These are phyloP conservation scores for Jaminaea rosea DNA, from an alignment of 1,284 basidiomycete species.

Conservation along the genomic window DNA sequence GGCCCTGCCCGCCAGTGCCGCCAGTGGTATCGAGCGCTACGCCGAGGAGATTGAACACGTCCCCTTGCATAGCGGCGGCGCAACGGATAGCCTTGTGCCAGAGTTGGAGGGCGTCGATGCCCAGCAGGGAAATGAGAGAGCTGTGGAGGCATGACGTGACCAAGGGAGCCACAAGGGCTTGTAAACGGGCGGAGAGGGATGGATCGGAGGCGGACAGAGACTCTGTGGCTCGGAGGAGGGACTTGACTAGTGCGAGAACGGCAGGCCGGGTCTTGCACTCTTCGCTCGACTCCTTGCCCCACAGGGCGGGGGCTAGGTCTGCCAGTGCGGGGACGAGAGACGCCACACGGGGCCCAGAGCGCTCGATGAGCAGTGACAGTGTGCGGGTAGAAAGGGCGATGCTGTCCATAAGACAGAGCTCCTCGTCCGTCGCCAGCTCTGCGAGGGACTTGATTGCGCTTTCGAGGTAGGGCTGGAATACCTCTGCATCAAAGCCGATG, in stretches of 20 bases:
- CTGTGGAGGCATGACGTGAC: slow-evolving; percentile 31
- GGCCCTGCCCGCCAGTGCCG: background rate
- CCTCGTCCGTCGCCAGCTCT: slow-evolving; percentile 22
- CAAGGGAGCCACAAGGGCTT: slow-evolving; percentile 32
- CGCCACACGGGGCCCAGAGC: slow-evolving; percentile 33
- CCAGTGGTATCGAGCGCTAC: slow-evolving; percentile 11
- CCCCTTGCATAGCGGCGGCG: slow-evolving; percentile 28
- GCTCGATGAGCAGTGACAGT: slow-evolving; percentile 39
- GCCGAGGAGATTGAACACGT: slow-evolving; percentile 30
- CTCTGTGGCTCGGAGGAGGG: slow-evolving; percentile 33
- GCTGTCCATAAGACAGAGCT: slow-evolving; percentile 36
- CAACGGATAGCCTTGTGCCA: slow-evolving; percentile 37
- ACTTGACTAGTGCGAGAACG: slow-evolving; percentile 38
- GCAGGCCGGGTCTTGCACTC: slow-evolving; percentile 36
- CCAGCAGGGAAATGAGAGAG: slow-evolving; percentile 23
- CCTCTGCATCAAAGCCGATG: slow-evolving; percentile 39
- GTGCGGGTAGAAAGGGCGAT: slow-evolving; percentile 39
- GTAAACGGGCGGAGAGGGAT: slow-evolving; percentile 21
- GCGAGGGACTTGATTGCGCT: slow-evolving; percentile 30
- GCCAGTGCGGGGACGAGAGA: slow-evolving; percentile 30
- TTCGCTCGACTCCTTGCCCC: slow-evolving; percentile 31
- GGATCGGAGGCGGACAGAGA: slow-evolving; percentile 17
- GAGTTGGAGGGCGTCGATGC: slow-evolving; percentile 37
- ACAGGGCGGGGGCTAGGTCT: slow-evolving; percentile 35
- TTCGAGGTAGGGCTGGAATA: slow-evolving; percentile 32